phyloP scores from a whole-genome alignment of 306 rosid species.

The Inga leiocalycina region DNA sequence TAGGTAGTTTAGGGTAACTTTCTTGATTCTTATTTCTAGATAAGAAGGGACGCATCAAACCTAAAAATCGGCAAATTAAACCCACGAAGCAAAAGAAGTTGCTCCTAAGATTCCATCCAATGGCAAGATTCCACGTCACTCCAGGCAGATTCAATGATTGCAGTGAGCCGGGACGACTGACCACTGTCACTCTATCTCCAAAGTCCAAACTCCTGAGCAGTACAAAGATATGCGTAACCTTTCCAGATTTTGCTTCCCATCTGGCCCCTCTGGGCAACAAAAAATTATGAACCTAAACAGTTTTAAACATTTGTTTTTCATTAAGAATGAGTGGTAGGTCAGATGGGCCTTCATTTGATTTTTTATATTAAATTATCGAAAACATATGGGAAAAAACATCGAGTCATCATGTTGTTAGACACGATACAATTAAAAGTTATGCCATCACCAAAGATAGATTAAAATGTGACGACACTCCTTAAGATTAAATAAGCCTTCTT shows the following conservation, averaged over 20 bases:
- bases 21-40: not conserved
- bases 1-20: not conserved
- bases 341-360: not conserved
- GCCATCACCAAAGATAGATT: too few relatives aligned
- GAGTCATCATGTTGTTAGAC: too few relatives aligned
- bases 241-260: constrained; percentile 22
- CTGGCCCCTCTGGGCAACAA: not conserved
- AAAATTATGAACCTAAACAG: not conserved
- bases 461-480: too few relatives aligned
- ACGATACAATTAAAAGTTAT: too few relatives aligned
- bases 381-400: too few relatives aligned
- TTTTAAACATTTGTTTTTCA: not conserved
- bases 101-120: not conserved
- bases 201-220: not conserved
- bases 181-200: not conserved
- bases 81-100: not conserved
- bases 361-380: not conserved
- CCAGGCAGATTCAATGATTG: not conserved
- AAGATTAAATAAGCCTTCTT: too few relatives aligned
- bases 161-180: not conserved
- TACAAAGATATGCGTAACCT: constrained; percentile 5
- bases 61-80: not conserved
- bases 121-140: not conserved
- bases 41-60: not conserved
- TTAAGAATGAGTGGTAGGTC: not conserved